Percentiles rank a stretch among this genome's conserved stretches.
Evolutionary conservation across 2,329 filamentous ascomycete species (phyloP).

Genomic region (Microcera coccophila): DNA sequence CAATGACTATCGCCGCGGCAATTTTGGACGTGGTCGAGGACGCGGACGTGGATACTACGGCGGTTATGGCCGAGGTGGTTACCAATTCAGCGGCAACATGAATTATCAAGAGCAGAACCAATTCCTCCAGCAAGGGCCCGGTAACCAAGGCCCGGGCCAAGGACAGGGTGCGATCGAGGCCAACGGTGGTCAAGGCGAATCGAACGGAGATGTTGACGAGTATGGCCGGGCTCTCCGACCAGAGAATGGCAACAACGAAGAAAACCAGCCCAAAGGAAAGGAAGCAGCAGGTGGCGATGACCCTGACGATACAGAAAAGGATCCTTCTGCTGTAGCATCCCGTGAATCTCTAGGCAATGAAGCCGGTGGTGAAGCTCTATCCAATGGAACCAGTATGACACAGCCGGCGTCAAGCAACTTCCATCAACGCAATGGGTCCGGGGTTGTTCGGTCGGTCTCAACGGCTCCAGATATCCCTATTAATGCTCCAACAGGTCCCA

Average conservation of each 20-base stretch:
- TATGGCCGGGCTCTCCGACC: slow-evolving; percentile 35
- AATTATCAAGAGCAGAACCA: slow-evolving; percentile 36
- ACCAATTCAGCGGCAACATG: slow-evolving; percentile 41
- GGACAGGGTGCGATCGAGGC: slow-evolving; percentile 20
- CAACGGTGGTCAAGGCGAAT: slow-evolving; percentile 10
- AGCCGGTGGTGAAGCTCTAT: slow-evolving; percentile 15
- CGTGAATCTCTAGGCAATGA: slow-evolving; percentile 32
- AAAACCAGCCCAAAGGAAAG: slow-evolving; percentile 3
- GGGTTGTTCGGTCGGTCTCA: slow-evolving; percentile 31
- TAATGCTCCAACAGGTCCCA: slow-evolving; percentile 85
- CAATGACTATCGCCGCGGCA: slow-evolving; percentile 72
- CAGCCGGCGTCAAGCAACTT: slow-evolving; percentile 6
- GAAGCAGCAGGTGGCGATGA: slow-evolving; percentile 15
- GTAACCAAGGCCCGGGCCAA: slow-evolving; percentile 4
- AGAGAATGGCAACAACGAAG: slow-evolving; percentile 12
- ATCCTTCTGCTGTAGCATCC: slow-evolving; percentile 20
- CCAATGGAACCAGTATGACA: not conserved
- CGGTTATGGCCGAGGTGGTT: slow-evolving; percentile 54
- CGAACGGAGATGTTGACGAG: slow-evolving; percentile 36
- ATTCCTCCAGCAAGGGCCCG: slow-evolving; percentile 26
- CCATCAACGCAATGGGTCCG: slow-evolving; percentile 19
- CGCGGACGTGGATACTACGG: slow-evolving; percentile 60
- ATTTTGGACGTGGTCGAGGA: slow-evolving; percentile 64
- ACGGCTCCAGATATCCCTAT: slow-evolving; percentile 46
- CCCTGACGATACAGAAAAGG: slow-evolving; percentile 16